Evolutionary conservation across 2,329 filamentous ascomycete genomes (phyloP).

Genomic region (Cryphonectria carpinicola): DNA sequence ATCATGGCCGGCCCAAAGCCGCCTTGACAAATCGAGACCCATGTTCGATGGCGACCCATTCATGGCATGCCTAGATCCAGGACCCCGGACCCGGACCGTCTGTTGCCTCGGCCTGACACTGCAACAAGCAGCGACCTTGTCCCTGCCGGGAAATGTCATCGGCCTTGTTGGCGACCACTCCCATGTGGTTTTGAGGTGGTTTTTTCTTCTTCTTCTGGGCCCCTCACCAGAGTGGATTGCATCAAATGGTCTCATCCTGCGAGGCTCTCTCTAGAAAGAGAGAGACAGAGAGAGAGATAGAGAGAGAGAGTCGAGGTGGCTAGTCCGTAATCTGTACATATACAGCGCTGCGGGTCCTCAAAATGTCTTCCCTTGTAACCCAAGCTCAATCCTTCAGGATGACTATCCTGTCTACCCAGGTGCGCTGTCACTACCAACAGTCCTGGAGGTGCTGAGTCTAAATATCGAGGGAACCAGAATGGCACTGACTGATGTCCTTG

Average conservation of each 20-base stretch:
- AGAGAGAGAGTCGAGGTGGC: not conserved
- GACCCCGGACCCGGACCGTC: not conserved
- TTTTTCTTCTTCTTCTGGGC: not conserved
- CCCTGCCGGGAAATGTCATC: not conserved
- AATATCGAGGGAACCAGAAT: not conserved
- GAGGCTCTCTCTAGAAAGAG: slow-evolving; percentile 17
- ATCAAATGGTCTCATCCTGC: slow-evolving; percentile 21
- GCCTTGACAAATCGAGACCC: slow-evolving; percentile 7
- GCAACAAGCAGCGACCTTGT: not conserved
- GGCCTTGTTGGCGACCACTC: slow-evolving; percentile 4
- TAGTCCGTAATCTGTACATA: not conserved
- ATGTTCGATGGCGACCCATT: not conserved
- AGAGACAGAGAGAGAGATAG: too few relatives aligned
- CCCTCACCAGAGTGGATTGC: slow-evolving; percentile 12
- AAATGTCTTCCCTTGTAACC: slow-evolving; percentile 5
- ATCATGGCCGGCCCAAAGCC: not conserved
- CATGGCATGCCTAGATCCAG: not conserved
- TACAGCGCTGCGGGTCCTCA: slow-evolving; percentile 8
- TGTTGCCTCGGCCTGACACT: not conserved
- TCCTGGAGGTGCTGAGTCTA: not conserved
- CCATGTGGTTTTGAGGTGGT: not conserved
- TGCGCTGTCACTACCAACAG: slow-evolving; percentile 1
- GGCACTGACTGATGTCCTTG: not conserved
- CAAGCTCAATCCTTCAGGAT: slow-evolving; percentile 25
- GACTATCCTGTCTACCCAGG: slow-evolving; percentile 14